Conservation (phyloP, 176 grass and related monocot genomes). For the Musa itinerans region DNA sequence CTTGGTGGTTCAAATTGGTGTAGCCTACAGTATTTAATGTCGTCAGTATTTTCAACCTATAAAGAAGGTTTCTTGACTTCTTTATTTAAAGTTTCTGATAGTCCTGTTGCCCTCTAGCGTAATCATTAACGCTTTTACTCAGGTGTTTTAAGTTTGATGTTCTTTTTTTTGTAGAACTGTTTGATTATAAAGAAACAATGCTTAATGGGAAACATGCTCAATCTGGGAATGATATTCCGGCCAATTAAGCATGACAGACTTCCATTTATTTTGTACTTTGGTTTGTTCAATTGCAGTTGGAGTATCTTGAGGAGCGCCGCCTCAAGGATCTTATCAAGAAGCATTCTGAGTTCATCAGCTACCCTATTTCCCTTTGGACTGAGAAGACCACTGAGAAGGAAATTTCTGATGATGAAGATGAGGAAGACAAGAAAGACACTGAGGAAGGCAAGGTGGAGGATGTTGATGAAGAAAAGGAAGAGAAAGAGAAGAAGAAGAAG, state of each 20-base stretch:
- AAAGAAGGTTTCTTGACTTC: background rate
- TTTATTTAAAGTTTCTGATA: no score
- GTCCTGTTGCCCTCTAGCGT: no score
- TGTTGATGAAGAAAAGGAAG: conserved; percentile 11
- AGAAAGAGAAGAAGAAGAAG: conserved; percentile 7
- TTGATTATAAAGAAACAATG: no score
- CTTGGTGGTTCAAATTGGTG: no score
- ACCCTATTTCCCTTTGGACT: conserved; percentile 1
- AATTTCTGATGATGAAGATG: conserved; percentile 14
- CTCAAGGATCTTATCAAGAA: conserved; percentile 7
- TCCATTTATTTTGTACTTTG: background rate
- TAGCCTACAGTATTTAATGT: no score
- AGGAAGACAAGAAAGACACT: conserved; percentile 6
- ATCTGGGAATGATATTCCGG: no score
- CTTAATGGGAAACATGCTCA: no score
- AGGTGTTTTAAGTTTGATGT: no score
- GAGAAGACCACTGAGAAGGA: conserved; percentile 9
- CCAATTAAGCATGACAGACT: no score
- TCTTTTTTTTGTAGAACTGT: no score
- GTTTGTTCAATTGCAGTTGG: background rate
- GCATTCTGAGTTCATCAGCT: conserved; percentile 13
- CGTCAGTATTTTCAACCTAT: background rate
- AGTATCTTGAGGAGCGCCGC: conserved; percentile 4
- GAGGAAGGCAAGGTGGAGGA: conserved; percentile 9
- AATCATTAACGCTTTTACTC: no score